These are phyloP conservation scores for Phylloporus sp. DNA, from an alignment of 768 basidiomycete species.

Conservation along the genomic window DNA sequence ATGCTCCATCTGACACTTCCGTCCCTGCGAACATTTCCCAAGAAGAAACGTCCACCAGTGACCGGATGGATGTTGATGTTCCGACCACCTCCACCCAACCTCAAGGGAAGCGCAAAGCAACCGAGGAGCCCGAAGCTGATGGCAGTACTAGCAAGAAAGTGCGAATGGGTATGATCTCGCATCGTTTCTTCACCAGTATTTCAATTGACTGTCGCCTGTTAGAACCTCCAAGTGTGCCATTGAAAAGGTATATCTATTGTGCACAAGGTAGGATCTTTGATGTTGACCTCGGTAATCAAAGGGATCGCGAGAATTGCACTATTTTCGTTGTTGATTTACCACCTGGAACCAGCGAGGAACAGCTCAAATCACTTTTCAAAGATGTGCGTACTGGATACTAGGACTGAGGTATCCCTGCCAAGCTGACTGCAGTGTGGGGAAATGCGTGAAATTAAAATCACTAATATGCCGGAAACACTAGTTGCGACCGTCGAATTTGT, in stretches of 20 bases:
- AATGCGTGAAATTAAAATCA: slow-evolving; percentile 81
- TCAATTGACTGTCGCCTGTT: background rate
- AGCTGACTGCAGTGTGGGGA: slow-evolving; percentile 68
- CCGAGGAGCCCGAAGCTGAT: slow-evolving; percentile 38
- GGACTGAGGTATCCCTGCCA: background rate
- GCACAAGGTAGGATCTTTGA: background rate
- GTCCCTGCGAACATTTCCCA: slow-evolving; percentile 6
- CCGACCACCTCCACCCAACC: slow-evolving; percentile 31
- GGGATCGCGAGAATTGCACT: slow-evolving; percentile 93
- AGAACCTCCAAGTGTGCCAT: slow-evolving; percentile 43
- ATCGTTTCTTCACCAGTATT: background rate
- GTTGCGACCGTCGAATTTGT: slow-evolving; percentile 90
- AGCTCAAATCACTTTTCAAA: slow-evolving; percentile 72
- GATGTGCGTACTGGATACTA: slow-evolving; percentile 52
- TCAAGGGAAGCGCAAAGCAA: slow-evolving; percentile 60
- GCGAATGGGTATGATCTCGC: slow-evolving; percentile 46
- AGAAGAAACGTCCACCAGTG: background rate
- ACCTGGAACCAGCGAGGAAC: slow-evolving; percentile 50
- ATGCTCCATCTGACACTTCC: slow-evolving; percentile 32
- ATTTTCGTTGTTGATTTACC: slow-evolving; percentile 81
- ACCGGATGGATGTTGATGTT: slow-evolving; percentile 41
- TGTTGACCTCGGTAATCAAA: slow-evolving; percentile 26
- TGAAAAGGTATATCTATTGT: slow-evolving; percentile 50
- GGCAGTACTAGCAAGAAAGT: slow-evolving; percentile 57
- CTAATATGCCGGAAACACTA: slow-evolving; percentile 47